Evolutionary conservation across 495 filamentous ascomycete genomes (phyloP).

Genomic region (Collariella sp.): DNA sequence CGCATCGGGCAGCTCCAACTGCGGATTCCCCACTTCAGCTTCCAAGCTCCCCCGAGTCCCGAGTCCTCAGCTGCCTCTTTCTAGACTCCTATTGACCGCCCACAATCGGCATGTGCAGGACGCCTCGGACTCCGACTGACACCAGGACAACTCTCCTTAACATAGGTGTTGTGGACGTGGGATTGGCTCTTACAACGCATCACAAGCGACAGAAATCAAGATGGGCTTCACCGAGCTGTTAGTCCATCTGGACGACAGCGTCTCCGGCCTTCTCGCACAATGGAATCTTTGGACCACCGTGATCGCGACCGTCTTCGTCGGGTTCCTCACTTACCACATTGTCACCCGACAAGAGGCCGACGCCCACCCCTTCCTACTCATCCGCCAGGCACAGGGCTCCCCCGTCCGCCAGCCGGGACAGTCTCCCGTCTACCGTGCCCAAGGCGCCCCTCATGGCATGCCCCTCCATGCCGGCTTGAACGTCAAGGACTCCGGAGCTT

Average conservation of each 20-base stretch:
- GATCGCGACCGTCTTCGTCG: constrained; percentile 51
- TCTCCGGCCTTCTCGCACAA: constrained; percentile 59
- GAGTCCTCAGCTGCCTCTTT: neutral
- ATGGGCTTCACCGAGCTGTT: constrained; percentile 38
- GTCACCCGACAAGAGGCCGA: constrained; percentile 59
- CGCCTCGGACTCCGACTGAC: neutral
- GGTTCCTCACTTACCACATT: constrained; percentile 45
- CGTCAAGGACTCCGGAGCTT: constrained; percentile 72
- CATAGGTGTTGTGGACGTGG: too few species aligned
- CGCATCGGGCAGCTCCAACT: neutral
- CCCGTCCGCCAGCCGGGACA: constrained; percentile 76
- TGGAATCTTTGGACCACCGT: constrained; percentile 71
- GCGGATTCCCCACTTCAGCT: neutral
- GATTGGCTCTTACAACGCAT: too few species aligned
- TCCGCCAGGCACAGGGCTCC: constrained; percentile 68
- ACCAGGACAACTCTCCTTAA: neutral
- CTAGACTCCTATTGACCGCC: neutral
- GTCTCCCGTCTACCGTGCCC: constrained; percentile 71
- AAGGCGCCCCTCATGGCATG: constrained; percentile 74
- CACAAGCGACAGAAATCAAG: neutral
- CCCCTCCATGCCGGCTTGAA: constrained; percentile 74
- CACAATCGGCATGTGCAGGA: neutral
- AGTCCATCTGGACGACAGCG: constrained; percentile 55
- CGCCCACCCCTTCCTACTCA: constrained; percentile 81
- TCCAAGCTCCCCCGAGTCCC: too few species aligned